These are phyloP conservation scores for Calonectria hawksworthii DNA, from an alignment of 2,329 filamentous ascomycete species.

Conservation along the genomic window DNA sequence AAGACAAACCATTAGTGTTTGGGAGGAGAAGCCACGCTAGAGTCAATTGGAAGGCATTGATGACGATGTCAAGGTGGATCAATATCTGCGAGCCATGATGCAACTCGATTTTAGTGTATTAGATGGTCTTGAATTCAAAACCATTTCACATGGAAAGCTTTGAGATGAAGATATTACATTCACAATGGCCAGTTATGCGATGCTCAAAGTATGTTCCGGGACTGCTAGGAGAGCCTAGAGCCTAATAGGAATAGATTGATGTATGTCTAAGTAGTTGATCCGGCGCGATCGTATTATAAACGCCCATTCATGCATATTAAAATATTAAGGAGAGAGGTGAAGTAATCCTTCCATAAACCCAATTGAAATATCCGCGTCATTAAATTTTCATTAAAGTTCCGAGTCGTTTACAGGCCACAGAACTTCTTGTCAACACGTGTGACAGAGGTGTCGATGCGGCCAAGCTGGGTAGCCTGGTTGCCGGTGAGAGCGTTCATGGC, in stretches of 20 bases:
- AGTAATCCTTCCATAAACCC: constrained; percentile 22
- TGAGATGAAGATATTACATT: background rate
- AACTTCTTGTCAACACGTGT: constrained; percentile 57
- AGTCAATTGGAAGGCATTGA: background rate
- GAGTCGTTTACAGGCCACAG: constrained; percentile 57
- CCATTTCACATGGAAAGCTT: background rate
- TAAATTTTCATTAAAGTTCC: constrained; percentile 26
- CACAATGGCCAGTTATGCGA: background rate
- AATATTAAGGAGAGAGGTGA: constrained; percentile 43
- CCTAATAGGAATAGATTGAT: constrained; percentile 16
- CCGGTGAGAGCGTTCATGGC: constrained; percentile 71
- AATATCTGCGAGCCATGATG: background rate
- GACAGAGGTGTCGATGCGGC: constrained; percentile 65
- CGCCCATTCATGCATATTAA: constrained; percentile 43
- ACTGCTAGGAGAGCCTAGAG: background rate
- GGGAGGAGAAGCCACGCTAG: background rate
- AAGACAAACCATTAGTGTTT: background rate
- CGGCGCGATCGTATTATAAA: constrained; percentile 37
- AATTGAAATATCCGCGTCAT: constrained; percentile 15
- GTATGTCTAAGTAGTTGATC: constrained; percentile 38
- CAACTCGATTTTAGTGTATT: background rate
- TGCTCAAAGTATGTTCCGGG: background rate
- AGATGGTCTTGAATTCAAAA: background rate
- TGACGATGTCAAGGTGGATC: background rate
- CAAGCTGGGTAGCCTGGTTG: constrained; percentile 63